These are phyloP conservation scores for Diaporthe ampelina DNA, from an alignment of 2,329 filamentous ascomycete species.

Conservation along the genomic window DNA sequence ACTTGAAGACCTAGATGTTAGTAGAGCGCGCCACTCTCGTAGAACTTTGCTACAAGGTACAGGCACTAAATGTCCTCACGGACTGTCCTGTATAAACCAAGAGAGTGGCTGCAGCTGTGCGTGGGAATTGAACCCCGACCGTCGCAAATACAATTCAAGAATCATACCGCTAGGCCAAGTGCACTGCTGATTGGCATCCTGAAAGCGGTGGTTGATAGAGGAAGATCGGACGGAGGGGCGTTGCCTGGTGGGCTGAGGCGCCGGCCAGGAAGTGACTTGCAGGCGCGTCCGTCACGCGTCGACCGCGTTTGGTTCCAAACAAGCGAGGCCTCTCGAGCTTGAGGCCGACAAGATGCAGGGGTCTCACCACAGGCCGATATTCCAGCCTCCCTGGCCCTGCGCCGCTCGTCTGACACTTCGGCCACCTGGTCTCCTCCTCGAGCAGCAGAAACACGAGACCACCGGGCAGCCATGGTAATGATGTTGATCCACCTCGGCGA, in stretches of 20 bases:
- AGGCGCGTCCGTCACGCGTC: neutral
- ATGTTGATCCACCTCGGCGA: neutral
- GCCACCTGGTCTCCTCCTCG: neutral
- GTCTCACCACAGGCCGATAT: too few relatives aligned
- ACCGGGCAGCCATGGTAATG: neutral
- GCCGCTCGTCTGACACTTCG: neutral
- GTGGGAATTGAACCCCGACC: neutral
- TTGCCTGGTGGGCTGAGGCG: neutral
- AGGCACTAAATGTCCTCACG: too few relatives aligned
- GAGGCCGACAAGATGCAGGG: accelerated
- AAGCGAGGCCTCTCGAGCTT: neutral
- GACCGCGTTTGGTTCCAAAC: neutral
- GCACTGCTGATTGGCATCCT: neutral
- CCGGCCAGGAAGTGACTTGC: neutral
- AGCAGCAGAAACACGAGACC: neutral
- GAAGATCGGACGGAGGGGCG: neutral
- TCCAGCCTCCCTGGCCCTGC: neutral
- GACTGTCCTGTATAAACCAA: too few relatives aligned
- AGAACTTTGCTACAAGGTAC: too few relatives aligned
- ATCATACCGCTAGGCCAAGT: neutral
- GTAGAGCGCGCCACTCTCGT: too few relatives aligned
- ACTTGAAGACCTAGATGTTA: neutral
- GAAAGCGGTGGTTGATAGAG: neutral
- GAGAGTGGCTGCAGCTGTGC: conserved; percentile 1
- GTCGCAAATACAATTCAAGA: neutral